Evolutionary conservation across 495 filamentous ascomycete genomes (phyloP).

Genomic region (Thozetella sp.): DNA sequence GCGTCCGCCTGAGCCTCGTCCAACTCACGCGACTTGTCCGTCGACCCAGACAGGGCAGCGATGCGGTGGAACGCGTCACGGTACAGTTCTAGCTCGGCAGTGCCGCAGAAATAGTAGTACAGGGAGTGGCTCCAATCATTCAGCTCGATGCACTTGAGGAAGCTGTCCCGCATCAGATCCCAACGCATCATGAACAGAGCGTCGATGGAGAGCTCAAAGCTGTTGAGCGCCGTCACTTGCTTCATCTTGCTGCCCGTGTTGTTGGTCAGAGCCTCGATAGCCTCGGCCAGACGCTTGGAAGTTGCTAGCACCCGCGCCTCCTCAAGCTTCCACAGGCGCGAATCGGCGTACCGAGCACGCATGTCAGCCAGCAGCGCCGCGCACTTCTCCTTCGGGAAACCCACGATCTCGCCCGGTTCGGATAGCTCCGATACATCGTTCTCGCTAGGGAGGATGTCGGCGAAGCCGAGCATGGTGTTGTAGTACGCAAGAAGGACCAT

Average conservation of each 20-base stretch:
- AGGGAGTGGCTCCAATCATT: conserved; percentile 91
- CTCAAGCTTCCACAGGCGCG: conserved; percentile 86
- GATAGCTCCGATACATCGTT: conserved; percentile 46
- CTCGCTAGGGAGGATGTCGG: conserved; percentile 79
- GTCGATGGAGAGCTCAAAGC: conserved; percentile 83
- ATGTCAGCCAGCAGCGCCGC: conserved; percentile 70
- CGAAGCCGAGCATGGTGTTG: conserved; percentile 81
- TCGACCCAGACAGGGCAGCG: conserved; percentile 42
- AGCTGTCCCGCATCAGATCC: conserved; percentile 68
- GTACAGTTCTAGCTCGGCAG: conserved; percentile 78
- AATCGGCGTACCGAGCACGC: conserved; percentile 77
- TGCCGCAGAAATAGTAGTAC: conserved; percentile 88
- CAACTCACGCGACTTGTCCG: conserved; percentile 36
- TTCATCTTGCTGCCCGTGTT: conserved; percentile 73
- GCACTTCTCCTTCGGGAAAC: conserved; percentile 75
- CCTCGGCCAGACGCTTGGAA: conserved; percentile 65
- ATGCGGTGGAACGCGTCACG: conserved; percentile 58
- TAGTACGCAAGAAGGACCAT: conserved; percentile 83
- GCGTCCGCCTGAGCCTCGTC: conserved; percentile 23
- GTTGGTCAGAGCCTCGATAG: conserved; percentile 62
- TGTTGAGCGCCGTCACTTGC: conserved; percentile 77
- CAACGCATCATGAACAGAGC: conserved; percentile 80
- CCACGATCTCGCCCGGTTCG: conserved; percentile 51
- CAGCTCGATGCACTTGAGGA: conserved; percentile 76
- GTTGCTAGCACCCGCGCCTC: conserved; percentile 79